Percentiles rank a stretch among this genome's conserved stretches.
phyloP scores from a whole-genome alignment of 148 eudicot genomes.

The Spergularia marina region DNA sequence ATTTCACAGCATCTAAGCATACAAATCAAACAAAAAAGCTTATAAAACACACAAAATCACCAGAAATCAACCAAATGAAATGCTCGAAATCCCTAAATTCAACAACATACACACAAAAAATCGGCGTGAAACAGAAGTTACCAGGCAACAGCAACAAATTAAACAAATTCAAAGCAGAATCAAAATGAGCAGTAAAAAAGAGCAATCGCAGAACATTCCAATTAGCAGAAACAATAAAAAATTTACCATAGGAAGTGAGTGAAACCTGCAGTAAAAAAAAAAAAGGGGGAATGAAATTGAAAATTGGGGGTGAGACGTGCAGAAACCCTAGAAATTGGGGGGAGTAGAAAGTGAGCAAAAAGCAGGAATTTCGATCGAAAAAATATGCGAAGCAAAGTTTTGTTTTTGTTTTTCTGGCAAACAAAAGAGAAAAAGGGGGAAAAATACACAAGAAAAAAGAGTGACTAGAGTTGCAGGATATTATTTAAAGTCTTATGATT shows the following conservation, averaged over 20 bases:
- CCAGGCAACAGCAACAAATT: neutral
- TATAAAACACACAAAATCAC: neutral
- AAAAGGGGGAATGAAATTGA: neutral
- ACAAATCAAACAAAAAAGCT: neutral
- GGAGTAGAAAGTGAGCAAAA: neutral
- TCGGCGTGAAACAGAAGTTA: neutral
- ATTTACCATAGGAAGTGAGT: neutral
- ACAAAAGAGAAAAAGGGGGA: too few relatives aligned
- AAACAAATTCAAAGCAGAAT: neutral
- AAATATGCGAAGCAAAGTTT: too few relatives aligned
- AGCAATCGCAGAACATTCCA: neutral
- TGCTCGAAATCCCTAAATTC: constrained; percentile 15
- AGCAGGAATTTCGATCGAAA: neutral
- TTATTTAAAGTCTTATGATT: too few relatives aligned
- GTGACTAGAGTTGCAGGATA: too few relatives aligned
- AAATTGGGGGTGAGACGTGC: neutral
- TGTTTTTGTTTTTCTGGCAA: too few relatives aligned
- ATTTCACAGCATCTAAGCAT: neutral
- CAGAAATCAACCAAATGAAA: neutral
- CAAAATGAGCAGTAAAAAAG: neutral
- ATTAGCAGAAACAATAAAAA: neutral
- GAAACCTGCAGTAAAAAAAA: neutral
- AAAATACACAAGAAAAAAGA: too few relatives aligned
- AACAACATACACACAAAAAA: neutral
- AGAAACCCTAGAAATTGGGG: constrained; percentile 9